phyloP scores from a whole-genome alignment of 129 eudicot species.

The Flaveria brownii region DNA sequence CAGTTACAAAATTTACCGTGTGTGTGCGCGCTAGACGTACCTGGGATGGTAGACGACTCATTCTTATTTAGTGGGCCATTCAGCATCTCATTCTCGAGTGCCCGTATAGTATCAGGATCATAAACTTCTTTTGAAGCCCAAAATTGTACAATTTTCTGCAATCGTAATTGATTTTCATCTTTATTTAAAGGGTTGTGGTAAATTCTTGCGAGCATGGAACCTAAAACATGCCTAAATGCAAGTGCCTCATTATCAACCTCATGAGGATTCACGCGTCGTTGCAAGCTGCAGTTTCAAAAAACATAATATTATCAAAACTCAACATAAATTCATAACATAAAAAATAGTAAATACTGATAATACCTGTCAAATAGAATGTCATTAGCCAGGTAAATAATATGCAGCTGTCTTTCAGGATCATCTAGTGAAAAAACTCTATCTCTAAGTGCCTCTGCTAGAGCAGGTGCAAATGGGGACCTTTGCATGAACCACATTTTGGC shows the following conservation, averaged over 20 bases:
- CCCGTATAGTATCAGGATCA: conserved; percentile 79
- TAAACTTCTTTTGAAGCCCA: conserved; percentile 98
- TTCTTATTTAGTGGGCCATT: conserved; percentile 51
- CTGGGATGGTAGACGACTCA: conserved; percentile 50
- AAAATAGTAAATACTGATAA: not conserved
- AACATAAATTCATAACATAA: not conserved
- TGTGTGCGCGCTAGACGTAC: conserved; percentile 35
- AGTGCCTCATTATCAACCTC: conserved; percentile 97
- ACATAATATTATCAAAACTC: conserved; percentile 19
- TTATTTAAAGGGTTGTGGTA: conserved; percentile 87
- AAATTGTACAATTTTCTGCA: conserved; percentile 92
- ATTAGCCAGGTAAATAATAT: conserved; percentile 88
- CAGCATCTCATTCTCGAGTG: conserved; percentile 88
- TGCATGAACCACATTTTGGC: conserved; percentile 99
- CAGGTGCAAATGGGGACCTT: conserved; percentile 83
- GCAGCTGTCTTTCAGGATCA: conserved; percentile 92
- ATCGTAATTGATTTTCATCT: conserved; percentile 92
- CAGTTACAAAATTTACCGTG: not conserved
- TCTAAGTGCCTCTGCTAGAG: conserved; percentile 84
- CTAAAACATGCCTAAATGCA: conserved; percentile 93
- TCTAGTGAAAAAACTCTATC: conserved; percentile 76
- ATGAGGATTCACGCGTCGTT: conserved; percentile 75
- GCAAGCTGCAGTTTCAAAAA: conserved; percentile 71
- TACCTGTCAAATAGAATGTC: conserved; percentile 98
- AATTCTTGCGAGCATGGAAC: conserved; percentile 90